phyloP scores from a whole-genome alignment of 345 rosid species.

The Eucalyptus coolabah region DNA sequence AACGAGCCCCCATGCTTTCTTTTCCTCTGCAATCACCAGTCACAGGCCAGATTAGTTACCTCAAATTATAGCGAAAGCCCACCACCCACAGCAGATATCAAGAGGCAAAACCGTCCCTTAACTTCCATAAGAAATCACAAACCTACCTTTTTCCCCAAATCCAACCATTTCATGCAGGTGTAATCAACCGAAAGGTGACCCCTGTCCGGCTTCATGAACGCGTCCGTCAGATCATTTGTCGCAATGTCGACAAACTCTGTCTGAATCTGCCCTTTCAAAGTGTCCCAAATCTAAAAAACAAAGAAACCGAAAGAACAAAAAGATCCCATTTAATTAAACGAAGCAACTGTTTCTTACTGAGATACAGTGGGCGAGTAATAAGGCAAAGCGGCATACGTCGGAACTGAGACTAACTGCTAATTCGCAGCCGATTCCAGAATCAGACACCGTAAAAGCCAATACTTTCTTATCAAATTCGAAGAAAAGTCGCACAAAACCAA shows the following conservation, averaged over 20 bases:
- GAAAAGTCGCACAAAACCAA: background rate
- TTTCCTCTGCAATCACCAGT: slow-evolving; percentile 45
- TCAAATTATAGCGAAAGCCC: background rate
- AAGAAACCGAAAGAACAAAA: background rate
- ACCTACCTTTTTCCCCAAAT: slow-evolving; percentile 46
- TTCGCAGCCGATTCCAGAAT: background rate
- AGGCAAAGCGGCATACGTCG: background rate
- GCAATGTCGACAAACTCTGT: slow-evolving; percentile 72
- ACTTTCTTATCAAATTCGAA: background rate
- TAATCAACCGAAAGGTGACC: slow-evolving; percentile 73
- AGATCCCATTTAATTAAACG: background rate
- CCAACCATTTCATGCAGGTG: slow-evolving; percentile 79
- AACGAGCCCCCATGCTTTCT: slow-evolving; percentile 62
- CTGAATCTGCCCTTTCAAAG: slow-evolving; percentile 59
- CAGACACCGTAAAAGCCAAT: background rate
- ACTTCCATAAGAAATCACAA: background rate
- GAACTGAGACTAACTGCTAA: background rate
- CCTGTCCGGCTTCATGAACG: slow-evolving; percentile 27
- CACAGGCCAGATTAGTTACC: background rate
- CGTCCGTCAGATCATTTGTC: slow-evolving; percentile 21
- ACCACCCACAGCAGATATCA: background rate
- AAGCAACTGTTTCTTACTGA: background rate
- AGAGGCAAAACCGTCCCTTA: background rate
- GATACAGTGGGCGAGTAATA: background rate
- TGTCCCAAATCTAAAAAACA: slow-evolving; percentile 56